phyloP scores from a whole-genome alignment of 208 protist species.

The Trypanosoma theileri region DNA sequence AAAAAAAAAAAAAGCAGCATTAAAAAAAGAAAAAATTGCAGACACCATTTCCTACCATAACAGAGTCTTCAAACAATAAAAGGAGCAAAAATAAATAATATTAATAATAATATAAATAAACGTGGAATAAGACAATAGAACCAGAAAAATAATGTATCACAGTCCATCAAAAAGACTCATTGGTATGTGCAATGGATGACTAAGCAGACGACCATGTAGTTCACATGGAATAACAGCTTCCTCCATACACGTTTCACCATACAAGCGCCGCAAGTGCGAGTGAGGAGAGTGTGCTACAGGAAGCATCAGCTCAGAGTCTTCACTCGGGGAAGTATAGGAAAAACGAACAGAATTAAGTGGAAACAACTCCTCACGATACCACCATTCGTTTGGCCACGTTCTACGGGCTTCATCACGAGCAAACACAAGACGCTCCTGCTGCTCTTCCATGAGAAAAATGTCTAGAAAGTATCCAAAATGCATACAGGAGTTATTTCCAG shows the following conservation, averaged over 20 bases:
- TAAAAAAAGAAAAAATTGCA: background rate
- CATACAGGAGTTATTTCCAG: slow-evolving; percentile 4
- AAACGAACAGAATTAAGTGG: slow-evolving; percentile 16
- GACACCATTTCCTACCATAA: no score
- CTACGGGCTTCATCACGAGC: slow-evolving; percentile 6
- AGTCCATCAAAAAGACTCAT: background rate
- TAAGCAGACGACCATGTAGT: slow-evolving; percentile 23
- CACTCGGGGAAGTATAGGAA: background rate
- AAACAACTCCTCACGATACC: slow-evolving; percentile 26
- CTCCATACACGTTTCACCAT: slow-evolving; percentile 26
- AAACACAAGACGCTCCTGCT: slow-evolving; percentile 3
- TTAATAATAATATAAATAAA: background rate
- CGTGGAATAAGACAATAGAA: background rate
- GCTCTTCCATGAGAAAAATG: slow-evolving; percentile 28
- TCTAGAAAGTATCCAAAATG: slow-evolving; percentile 36
- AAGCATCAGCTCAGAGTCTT: background rate
- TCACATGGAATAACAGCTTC: slow-evolving; percentile 26
- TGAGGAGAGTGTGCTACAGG: slow-evolving; percentile 12
- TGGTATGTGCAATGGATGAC: slow-evolving; percentile 25
- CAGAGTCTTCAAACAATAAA: background rate
- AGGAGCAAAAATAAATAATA: background rate
- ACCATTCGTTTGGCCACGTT: slow-evolving; percentile 34
- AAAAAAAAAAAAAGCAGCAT: background rate
- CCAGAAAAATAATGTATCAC: background rate
- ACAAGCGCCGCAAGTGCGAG: slow-evolving; percentile 12